These are phyloP conservation scores for Psophocarpus tetragonolobus DNA, from an alignment of 306 rosid species.

Conservation along the genomic window DNA sequence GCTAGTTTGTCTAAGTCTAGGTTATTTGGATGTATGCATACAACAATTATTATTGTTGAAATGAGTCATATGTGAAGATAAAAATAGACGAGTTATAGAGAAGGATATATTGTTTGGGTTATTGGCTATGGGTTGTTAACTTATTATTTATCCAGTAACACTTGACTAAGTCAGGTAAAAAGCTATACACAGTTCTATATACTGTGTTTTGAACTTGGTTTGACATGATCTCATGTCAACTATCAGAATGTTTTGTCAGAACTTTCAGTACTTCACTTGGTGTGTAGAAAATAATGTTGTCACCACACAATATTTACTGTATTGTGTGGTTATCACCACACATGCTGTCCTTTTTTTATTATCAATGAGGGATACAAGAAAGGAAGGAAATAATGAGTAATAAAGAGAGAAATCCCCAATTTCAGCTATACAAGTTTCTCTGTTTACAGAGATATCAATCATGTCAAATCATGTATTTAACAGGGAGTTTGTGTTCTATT, in stretches of 20 bases:
- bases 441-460: no score
- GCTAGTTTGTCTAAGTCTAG: slow-evolving; percentile 16
- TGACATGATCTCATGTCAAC: slow-evolving; percentile 9
- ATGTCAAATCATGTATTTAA: no score
- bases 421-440: no score
- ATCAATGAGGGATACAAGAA: no score
- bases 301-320: no score
- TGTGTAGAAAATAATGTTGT: no score
- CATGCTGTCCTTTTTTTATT: no score
- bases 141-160: neutral
- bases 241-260: neutral
- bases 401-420: no score
- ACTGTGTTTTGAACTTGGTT: neutral
- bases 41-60: slow-evolving; percentile 25
- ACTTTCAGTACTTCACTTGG: neutral
- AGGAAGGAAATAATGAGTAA: no score
- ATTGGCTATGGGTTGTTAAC: neutral
- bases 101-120: slow-evolving; percentile 16
- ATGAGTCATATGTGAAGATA: neutral
- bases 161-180: neutral
- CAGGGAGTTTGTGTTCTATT: slow-evolving; percentile 21
- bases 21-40: slow-evolving; percentile 24
- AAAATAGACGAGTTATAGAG: neutral
- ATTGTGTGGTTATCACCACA: no score
- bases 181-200: neutral